These are phyloP conservation scores for Agaricales sp. DNA, from an alignment of 1,284 basidiomycete species.

Conservation along the genomic window DNA sequence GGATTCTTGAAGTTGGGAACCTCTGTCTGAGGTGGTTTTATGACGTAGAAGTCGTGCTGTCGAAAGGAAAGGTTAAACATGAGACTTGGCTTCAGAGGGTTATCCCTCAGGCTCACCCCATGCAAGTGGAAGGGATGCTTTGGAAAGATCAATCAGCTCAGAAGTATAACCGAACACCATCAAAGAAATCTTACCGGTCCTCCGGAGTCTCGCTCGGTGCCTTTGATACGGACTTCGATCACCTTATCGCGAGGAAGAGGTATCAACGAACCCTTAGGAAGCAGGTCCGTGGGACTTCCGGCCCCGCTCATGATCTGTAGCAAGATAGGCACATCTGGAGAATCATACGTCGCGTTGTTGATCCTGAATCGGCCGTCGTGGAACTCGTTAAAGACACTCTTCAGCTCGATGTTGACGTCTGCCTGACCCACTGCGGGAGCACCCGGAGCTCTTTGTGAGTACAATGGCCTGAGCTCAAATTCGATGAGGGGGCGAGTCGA, in stretches of 20 bases:
- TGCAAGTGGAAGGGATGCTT: constrained; percentile 1
- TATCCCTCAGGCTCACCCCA: neutral
- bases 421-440: neutral
- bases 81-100: neutral
- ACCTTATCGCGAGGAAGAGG: constrained; percentile 11
- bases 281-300: constrained; percentile 18
- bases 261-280: constrained; percentile 22
- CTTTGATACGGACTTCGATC: constrained; percentile 2
- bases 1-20: neutral
- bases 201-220: neutral
- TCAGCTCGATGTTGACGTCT: constrained; percentile 6
- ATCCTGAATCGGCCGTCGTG: constrained; percentile 12
- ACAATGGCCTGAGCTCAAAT: neutral
- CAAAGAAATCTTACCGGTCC: neutral
- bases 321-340: constrained; percentile 23
- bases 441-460: neutral
- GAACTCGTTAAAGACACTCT: constrained; percentile 14
- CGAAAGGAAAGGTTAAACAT: neutral
- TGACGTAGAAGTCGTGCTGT: neutral
- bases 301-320: constrained; percentile 28
- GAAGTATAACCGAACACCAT: neutral
- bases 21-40: neutral
- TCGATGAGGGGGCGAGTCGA: constrained; percentile 7
- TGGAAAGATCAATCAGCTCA: neutral
- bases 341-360: constrained; percentile 16